phyloP scores from a whole-genome alignment of 768 basidiomycete species.

The Leucocoprinus sp. region DNA sequence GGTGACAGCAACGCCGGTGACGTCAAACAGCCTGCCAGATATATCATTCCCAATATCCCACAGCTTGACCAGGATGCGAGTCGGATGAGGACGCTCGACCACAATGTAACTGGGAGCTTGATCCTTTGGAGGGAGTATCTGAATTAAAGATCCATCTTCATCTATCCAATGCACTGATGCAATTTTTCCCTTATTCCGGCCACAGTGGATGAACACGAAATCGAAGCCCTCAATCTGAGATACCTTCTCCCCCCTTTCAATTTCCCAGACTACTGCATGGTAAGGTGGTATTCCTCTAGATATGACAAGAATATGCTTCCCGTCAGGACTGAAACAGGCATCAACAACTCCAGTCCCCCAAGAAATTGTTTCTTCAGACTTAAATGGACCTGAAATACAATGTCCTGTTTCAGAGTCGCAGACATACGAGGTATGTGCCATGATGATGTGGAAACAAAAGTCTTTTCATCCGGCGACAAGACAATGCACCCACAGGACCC shows the following conservation, averaged over 20 bases:
- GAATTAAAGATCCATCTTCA: no score
- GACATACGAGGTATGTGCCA: constrained; percentile 16
- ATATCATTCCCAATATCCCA: no score
- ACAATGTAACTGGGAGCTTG: no score
- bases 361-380: constrained; percentile 12
- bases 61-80: no score
- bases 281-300: constrained; percentile 13
- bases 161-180: no score
- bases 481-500: constrained; percentile 13
- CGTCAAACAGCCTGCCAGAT: no score
- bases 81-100: no score
- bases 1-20: no score
- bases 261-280: constrained; percentile 17
- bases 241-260: not conserved
- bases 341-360: constrained; percentile 6
- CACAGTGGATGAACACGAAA: no score
- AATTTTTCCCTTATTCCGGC: no score
- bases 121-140: no score
- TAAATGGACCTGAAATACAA: constrained; percentile 13
- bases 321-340: constrained; percentile 22
- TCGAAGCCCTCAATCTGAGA: no score
- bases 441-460: constrained; percentile 20
- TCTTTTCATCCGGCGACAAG: constrained; percentile 22
- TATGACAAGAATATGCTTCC: constrained; percentile 17
- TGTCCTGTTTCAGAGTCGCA: constrained; percentile 14